These are phyloP conservation scores for Irpex sp. DNA, from an alignment of 1,284 basidiomycete genomes.

Conservation along the genomic window DNA sequence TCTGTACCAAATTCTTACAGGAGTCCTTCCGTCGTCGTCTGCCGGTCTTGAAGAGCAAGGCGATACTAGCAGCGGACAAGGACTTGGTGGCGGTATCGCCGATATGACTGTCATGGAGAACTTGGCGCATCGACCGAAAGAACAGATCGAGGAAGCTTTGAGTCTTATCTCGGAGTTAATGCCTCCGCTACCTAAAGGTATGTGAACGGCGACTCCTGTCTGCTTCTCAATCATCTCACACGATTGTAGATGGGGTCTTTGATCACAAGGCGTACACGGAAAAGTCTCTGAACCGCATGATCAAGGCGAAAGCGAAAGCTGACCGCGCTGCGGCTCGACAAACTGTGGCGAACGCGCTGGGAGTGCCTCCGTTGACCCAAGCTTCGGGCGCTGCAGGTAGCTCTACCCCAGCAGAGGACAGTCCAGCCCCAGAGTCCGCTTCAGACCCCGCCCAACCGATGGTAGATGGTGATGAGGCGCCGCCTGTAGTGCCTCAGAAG, in stretches of 20 bases:
- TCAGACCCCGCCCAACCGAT: conserved; percentile 16
- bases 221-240: conserved; percentile 10
- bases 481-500: conserved; percentile 22
- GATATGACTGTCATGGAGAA: conserved; percentile 99
- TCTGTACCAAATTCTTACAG: conserved; percentile 89
- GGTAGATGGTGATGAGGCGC: conserved; percentile 30
- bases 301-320: conserved; percentile 74
- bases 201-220: conserved; percentile 12
- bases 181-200: conserved; percentile 87
- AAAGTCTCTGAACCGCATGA: conserved; percentile 68
- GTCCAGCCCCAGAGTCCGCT: conserved; percentile 17
- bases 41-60: conserved; percentile 59
- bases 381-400: conserved; percentile 24
- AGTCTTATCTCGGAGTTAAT: conserved; percentile 85
- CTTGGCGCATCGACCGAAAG: conserved; percentile 92
- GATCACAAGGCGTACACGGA: conserved; percentile 88
- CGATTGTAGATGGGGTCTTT: conserved; percentile 77
- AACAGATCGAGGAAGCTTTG: conserved; percentile 90
- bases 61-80: conserved; percentile 56
- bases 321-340: conserved; percentile 66
- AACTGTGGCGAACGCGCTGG: conserved; percentile 24
- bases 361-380: conserved; percentile 14
- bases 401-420: conserved; percentile 26
- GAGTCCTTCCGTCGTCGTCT: conserved; percentile 71
- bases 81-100: conserved; percentile 77